These are phyloP conservation scores for Letharia lupina DNA, from an alignment of 495 filamentous ascomycete species.

Conservation along the genomic window DNA sequence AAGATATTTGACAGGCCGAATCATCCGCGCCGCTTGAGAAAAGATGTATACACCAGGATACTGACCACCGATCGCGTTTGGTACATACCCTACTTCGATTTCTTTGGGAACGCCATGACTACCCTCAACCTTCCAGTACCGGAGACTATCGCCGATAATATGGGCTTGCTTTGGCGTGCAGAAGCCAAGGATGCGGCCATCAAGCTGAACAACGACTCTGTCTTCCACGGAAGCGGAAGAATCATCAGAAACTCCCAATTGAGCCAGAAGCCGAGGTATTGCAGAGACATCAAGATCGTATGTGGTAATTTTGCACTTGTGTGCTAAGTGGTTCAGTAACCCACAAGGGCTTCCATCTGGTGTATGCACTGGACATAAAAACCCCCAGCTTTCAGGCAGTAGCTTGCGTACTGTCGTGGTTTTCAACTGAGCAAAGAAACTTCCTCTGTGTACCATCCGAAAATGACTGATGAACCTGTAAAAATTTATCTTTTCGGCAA, in stretches of 20 bases:
- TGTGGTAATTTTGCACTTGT: slow-evolving; percentile 88
- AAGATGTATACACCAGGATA: slow-evolving; percentile 95
- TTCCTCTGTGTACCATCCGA: slow-evolving; percentile 97
- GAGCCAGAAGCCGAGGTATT: slow-evolving; percentile 60
- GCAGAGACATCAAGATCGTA: slow-evolving; percentile 58
- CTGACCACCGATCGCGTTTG: slow-evolving; percentile 76
- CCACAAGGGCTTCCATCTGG: slow-evolving; percentile 94
- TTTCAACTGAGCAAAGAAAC: slow-evolving; percentile 95
- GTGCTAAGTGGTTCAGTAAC: slow-evolving; percentile 87
- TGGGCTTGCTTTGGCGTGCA: slow-evolving; percentile 75
- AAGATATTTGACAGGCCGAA: slow-evolving; percentile 85
- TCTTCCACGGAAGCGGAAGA: slow-evolving; percentile 69
- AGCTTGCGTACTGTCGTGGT: slow-evolving; percentile 94
- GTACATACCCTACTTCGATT: slow-evolving; percentile 87
- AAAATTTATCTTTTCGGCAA: slow-evolving; percentile 99
- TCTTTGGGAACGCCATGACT: slow-evolving; percentile 72
- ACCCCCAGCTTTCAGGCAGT: slow-evolving; percentile 94
- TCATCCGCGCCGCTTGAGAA: slow-evolving; percentile 75
- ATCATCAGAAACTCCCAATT: slow-evolving; percentile 65
- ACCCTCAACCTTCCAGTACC: slow-evolving; percentile 93
- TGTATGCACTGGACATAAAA: slow-evolving; percentile 94
- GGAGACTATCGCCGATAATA: slow-evolving; percentile 69
- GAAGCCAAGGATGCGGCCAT: slow-evolving; percentile 84
- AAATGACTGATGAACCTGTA: slow-evolving; percentile 98
- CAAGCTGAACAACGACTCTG: slow-evolving; percentile 78